These are phyloP conservation scores for Elaeis guineensis DNA, from an alignment of 176 grass and related monocot species.

Conservation along the genomic window DNA sequence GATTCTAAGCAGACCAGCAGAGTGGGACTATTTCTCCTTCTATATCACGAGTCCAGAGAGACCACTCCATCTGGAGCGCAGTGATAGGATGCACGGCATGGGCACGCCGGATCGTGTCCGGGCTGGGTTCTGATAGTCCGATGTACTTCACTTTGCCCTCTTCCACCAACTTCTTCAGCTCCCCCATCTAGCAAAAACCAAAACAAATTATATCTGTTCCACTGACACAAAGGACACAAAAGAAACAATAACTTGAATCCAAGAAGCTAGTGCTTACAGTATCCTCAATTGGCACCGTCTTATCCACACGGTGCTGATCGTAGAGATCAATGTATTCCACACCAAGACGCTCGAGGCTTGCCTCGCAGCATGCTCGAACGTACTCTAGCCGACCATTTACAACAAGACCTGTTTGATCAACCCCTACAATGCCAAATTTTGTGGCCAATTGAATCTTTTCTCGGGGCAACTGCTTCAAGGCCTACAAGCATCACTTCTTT, in stretches of 20 bases:
- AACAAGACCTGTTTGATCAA: neutral
- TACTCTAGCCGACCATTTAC: constrained; percentile 48
- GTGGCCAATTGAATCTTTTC: constrained; percentile 74
- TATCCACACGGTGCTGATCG: constrained; percentile 62
- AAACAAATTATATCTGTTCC: too few species aligned
- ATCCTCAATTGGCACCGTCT: constrained; percentile 43
- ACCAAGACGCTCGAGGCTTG: constrained; percentile 53
- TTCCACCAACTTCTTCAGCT: constrained; percentile 14
- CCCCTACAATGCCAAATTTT: constrained; percentile 38
- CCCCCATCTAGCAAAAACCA: neutral
- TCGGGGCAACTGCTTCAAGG: constrained; percentile 49
- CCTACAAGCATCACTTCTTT: neutral
- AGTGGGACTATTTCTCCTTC: constrained; percentile 5
- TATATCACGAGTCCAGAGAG: constrained; percentile 3
- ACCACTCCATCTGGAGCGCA: constrained; percentile 7
- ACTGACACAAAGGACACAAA: too few species aligned
- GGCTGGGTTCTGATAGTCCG: constrained; percentile 5
- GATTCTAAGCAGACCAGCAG: neutral
- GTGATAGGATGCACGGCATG: neutral
- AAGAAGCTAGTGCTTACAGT: too few species aligned
- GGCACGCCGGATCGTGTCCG: constrained; percentile 3
- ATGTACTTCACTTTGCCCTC: constrained; percentile 11
- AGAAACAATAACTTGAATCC: too few species aligned
- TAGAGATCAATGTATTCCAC: constrained; percentile 63
- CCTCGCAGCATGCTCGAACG: constrained; percentile 60